These are phyloP conservation scores for Xanthoconium purpureum DNA, from an alignment of 768 basidiomycete species.

Conservation along the genomic window DNA sequence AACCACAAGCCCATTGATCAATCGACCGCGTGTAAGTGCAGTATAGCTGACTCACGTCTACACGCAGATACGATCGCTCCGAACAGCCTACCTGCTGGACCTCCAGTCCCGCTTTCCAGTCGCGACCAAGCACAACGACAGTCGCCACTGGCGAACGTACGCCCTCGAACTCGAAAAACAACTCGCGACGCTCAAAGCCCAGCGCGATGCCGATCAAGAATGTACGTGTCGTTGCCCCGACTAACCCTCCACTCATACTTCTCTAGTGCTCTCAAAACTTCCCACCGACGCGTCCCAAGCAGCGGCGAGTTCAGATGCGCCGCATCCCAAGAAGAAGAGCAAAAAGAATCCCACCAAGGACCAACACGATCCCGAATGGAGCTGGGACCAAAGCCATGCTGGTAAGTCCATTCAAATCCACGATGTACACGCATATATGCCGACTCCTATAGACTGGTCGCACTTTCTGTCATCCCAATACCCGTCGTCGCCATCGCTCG, in stretches of 20 bases:
- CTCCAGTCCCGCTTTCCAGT: conserved; percentile 26
- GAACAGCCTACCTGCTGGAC: conserved; percentile 28
- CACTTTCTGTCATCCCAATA: conserved; percentile 16
- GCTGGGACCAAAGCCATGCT: conserved; percentile 21
- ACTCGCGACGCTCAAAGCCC: conserved; percentile 18
- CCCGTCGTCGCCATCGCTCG: conserved; percentile 24
- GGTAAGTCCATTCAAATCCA: conserved; percentile 3
- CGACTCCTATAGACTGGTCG: conserved; percentile 19
- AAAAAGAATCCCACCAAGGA: conserved; percentile 21
- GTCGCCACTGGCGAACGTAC: conserved; percentile 23
- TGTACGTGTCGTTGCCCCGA: conserved; percentile 7
- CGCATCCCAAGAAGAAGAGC: conserved; percentile 26
- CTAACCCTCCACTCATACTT: not conserved
- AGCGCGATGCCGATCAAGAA: conserved; percentile 23
- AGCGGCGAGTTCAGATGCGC: conserved; percentile 14
- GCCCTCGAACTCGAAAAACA: conserved; percentile 31
- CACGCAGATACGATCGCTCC: not conserved
- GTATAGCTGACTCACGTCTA: no score
- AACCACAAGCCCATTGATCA: conserved; percentile 26
- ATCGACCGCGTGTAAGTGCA: conserved; percentile 20
- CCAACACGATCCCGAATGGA: conserved; percentile 14
- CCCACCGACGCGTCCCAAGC: conserved; percentile 11
- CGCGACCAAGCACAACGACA: not conserved
- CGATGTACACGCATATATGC: not conserved
- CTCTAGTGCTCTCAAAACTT: conserved; percentile 22